These are phyloP conservation scores for Blastomyces gilchristii DNA, from an alignment of 2,329 filamentous ascomycete species.

Conservation along the genomic window DNA sequence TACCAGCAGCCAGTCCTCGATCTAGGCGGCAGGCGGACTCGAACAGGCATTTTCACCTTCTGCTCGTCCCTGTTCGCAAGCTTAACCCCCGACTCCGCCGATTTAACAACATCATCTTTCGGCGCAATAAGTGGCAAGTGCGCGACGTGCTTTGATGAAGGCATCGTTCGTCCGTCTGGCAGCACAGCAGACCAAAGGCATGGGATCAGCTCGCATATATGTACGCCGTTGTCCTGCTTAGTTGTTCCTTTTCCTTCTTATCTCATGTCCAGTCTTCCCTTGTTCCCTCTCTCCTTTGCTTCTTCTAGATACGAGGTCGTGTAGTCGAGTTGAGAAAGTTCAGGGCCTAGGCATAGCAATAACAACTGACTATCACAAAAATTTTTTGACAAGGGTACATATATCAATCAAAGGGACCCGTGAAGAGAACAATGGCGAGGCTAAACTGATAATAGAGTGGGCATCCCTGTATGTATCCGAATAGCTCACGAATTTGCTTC, in stretches of 20 bases:
- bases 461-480: neutral
- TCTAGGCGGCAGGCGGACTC: slow-evolving; percentile 42
- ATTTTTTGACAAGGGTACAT: neutral
- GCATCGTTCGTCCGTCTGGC: slow-evolving; percentile 28
- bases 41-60: slow-evolving; percentile 28
- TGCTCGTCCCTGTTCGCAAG: slow-evolving; percentile 16
- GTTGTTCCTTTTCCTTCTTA: neutral
- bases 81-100: slow-evolving; percentile 25
- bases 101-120: slow-evolving; percentile 30
- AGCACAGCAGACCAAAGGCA: slow-evolving; percentile 21
- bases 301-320: no score
- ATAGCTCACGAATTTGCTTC: neutral
- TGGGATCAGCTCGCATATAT: neutral
- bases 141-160: slow-evolving; percentile 29
- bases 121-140: slow-evolving; percentile 38
- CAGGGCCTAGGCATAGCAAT: neutral
- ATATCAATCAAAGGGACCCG: neutral
- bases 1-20: slow-evolving; percentile 47
- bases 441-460: neutral
- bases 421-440: neutral
- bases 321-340: neutral
- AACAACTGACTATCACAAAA: neutral
- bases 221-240: neutral
- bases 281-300: neutral
- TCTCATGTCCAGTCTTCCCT: neutral